Percentiles rank a stretch among this genome's conserved stretches.
Evolutionary conservation across 73 alveolate genomes (phyloP).

Genomic region (Paramecium tetraurelia): DNA sequence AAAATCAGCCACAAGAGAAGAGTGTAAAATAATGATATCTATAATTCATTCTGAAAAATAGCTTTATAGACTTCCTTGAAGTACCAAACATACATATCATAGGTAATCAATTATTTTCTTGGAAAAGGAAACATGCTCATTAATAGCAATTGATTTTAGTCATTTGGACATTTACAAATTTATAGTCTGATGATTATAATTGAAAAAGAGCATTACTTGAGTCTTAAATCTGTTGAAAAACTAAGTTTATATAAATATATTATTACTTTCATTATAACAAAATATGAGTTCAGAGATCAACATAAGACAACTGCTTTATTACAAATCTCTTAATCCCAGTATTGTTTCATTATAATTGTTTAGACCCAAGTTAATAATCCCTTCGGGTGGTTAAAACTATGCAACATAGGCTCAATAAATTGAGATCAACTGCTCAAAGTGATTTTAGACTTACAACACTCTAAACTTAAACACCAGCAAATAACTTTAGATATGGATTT

Average conservation of each 20-base stretch:
- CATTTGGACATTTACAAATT: too few relatives aligned
- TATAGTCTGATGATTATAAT: too few relatives aligned
- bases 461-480: neutral
- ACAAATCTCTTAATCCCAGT: neutral
- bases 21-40: too few relatives aligned
- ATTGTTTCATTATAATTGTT: neutral
- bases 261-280: neutral
- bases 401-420: neutral
- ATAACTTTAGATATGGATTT: neutral
- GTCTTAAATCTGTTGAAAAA: too few relatives aligned
- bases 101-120: too few relatives aligned
- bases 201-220: too few relatives aligned
- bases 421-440: neutral
- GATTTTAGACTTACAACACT: neutral
- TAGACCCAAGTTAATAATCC: neutral
- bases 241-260: neutral
- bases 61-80: too few relatives aligned
- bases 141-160: too few relatives aligned
- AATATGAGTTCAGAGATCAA: neutral
- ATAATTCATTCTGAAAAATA: too few relatives aligned
- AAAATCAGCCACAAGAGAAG: too few relatives aligned
- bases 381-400: neutral
- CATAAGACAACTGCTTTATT: neutral
- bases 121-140: too few relatives aligned
- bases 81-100: too few relatives aligned